phyloP scores from a whole-genome alignment of 768 basidiomycete species.

The Gyrodon lividus region DNA sequence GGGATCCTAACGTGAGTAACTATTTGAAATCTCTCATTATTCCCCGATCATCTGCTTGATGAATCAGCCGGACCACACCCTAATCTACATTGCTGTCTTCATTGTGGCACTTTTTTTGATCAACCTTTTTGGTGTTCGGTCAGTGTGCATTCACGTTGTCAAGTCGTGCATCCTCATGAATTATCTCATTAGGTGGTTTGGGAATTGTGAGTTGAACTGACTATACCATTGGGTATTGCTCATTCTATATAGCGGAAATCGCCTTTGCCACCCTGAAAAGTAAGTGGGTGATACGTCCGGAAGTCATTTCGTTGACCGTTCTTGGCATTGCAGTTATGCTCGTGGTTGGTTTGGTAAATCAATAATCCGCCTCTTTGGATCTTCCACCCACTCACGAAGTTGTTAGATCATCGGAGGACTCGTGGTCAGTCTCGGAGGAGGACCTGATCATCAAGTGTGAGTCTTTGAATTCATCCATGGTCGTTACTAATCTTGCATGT shows the following conservation, averaged over 20 bases:
- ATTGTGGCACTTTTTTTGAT: constrained; percentile 39
- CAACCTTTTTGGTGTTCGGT: constrained; percentile 48
- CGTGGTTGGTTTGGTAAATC: constrained; percentile 33
- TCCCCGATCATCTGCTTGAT: constrained; percentile 5
- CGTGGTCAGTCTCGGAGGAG: constrained; percentile 57
- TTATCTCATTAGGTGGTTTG: constrained; percentile 17
- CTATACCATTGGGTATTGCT: background rate
- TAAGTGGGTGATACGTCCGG: constrained; percentile 1
- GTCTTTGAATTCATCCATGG: constrained; percentile 33
- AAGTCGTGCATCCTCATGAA: constrained; percentile 39
- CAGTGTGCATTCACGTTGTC: constrained; percentile 33
- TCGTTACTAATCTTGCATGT: background rate
- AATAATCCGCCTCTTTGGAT: too few relatives aligned
- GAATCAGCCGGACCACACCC: constrained; percentile 34
- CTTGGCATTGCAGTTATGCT: constrained; percentile 31
- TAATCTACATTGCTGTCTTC: constrained; percentile 41
- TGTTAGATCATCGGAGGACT: constrained; percentile 40
- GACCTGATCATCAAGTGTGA: constrained; percentile 45
- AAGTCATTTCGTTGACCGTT: background rate
- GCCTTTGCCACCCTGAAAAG: constrained; percentile 23
- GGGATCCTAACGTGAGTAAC: constrained; percentile 37
- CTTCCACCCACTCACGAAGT: background rate
- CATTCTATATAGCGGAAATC: constrained; percentile 19
- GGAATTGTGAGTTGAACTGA: constrained; percentile 16
- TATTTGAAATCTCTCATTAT: background rate